Evolutionary conservation across 176 grass and related monocot genomes (phyloP).

Genomic region (Oryza punctata): DNA sequence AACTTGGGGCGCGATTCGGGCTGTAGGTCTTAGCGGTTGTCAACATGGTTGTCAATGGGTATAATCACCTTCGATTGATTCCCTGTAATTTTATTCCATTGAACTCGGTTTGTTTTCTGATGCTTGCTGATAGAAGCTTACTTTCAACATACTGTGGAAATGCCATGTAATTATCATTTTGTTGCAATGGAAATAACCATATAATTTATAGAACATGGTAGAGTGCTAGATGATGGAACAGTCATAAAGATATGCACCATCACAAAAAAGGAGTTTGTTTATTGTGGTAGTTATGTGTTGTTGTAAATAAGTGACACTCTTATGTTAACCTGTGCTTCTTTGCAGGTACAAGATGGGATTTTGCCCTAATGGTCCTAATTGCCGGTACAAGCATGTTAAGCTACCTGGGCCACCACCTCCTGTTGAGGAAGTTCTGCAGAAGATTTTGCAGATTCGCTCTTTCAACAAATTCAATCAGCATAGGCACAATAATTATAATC

Average conservation of each 20-base stretch:
- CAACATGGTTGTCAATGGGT: not conserved
- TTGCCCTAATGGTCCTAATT: slow-evolving; percentile 89
- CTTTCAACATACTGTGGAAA: slow-evolving; percentile 6
- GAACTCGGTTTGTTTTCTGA: not conserved
- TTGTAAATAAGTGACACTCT: not conserved
- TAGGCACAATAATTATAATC: slow-evolving; percentile 68
- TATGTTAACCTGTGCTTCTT: slow-evolving; percentile 3
- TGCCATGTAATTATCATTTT: not conserved
- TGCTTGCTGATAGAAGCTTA: slow-evolving; percentile 6
- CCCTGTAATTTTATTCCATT: slow-evolving; percentile 10
- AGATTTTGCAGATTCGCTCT: slow-evolving; percentile 62
- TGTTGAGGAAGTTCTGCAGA: slow-evolving; percentile 88
- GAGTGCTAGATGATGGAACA: not conserved
- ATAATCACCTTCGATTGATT: not conserved
- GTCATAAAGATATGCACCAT: slow-evolving; percentile 7
- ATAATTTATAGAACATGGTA: not conserved
- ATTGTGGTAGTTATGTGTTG: not conserved
- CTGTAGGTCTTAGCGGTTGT: not conserved
- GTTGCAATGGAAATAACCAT: slow-evolving; percentile 7
- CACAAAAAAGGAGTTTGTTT: not conserved
- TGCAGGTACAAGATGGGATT: slow-evolving; percentile 98
- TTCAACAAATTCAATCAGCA: slow-evolving; percentile 62
- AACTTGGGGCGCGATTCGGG: not conserved
- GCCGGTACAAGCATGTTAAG: slow-evolving; percentile 83
- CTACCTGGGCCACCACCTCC: slow-evolving; percentile 60